Evolutionary conservation across 768 basidiomycete species (phyloP).

Genomic region (Antrodiella citrinella): DNA sequence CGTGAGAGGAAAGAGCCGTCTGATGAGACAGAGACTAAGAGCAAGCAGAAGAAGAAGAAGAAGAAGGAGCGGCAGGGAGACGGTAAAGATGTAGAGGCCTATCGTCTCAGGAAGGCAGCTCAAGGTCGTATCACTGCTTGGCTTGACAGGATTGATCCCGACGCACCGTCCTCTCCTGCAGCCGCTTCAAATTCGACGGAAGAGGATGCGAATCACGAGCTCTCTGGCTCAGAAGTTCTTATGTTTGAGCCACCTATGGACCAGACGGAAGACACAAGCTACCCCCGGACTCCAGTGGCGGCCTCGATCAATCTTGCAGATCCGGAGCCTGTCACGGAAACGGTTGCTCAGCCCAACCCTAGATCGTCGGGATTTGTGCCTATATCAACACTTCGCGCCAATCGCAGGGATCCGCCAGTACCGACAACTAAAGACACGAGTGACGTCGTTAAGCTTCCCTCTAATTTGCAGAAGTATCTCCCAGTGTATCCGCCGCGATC

Average conservation of each 20-base stretch:
- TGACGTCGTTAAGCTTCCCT: neutral
- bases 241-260: neutral
- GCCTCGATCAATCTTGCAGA: neutral
- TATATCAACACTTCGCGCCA: slow-evolving; percentile 41
- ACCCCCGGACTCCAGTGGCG: neutral
- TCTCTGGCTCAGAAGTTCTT: too few species aligned
- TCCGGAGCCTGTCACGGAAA: neutral
- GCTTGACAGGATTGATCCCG: slow-evolving; percentile 60
- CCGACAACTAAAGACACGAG: neutral
- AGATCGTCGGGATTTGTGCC: slow-evolving; percentile 74
- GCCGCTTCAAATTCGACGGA: too few species aligned
- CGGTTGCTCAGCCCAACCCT: slow-evolving; percentile 47
- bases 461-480: slow-evolving; percentile 2
- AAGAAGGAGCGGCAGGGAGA: slow-evolving; percentile 8
- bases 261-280: neutral
- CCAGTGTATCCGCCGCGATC: slow-evolving; percentile 14
- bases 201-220: too few species aligned
- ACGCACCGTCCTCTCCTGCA: slow-evolving; percentile 34
- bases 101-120: slow-evolving; percentile 35
- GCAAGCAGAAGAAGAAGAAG: slow-evolving; percentile 19
- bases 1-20: neutral
- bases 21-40: slow-evolving; percentile 8
- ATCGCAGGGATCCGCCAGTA: neutral
- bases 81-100: slow-evolving; percentile 28
- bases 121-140: slow-evolving; percentile 75